Base-by-base conservation (phyloP, 768 basidiomycete species). In the Chalciporus chontae region DNA sequence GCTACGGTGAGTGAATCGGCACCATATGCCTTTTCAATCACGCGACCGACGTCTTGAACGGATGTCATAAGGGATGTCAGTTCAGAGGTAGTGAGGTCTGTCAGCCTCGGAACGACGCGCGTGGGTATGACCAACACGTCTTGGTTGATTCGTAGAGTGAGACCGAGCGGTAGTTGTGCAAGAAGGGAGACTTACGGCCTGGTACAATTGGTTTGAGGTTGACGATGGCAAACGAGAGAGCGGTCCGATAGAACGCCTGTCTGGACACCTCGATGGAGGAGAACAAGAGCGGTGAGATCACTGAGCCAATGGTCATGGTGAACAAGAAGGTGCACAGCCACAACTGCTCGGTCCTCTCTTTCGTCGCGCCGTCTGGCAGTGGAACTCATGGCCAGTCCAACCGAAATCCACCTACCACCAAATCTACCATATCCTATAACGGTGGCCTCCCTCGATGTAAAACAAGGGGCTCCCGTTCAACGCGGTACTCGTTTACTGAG, bases 151-250 rank as follows among this genome's bases (percentile, higher is more conserved):
- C 40, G 19, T 19, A 42, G 19, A 44, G 17, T 40, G 26, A 49
- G 45, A 15, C n/a, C 13, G 17, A 17, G 7, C 24, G 8, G 34
- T 21, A 26, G 29, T 23, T 65, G 52, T 3, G 23, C 17, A 26
- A 1, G 27, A 1, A 5, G 8, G 10, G 13, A 19, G 36, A 79
- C 90, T 71, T 68, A 98, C 95, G 94, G 42, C 94, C 94, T 36
- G 93, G 92, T 8, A 94, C 83, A 56, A 96, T 84, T 1, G 94
- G 95, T 60, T 93, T 96, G 53, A 96, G 80, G 65, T 98, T 98
- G 40, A 97, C 94, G 54, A 96, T 86, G 2, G 90, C 95, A 67
- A 79, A 88, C 0, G 87, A 81, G 11, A 87, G 75, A 1, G 80
- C 57, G 4, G 81, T 77, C 21, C 81, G 77, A 60, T 87, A 85